Evolutionary conservation across 805 yeast genomes (phyloP), one percentile per base, ranked within the genome.

Genomic region (Saturnispora silvae): DNA sequence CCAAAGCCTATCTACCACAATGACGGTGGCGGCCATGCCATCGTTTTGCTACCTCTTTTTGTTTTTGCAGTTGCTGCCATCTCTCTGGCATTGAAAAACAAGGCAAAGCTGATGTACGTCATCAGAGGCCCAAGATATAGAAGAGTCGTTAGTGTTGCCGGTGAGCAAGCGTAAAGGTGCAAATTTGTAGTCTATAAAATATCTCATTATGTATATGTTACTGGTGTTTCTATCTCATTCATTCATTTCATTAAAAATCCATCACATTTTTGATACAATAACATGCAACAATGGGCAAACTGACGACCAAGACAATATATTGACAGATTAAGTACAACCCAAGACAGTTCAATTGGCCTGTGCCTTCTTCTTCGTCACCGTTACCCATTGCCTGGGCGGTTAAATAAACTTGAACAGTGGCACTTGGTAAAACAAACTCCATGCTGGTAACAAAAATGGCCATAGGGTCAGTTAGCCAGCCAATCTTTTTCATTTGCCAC

Each of bases 341-440:
- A 40, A 73, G 58, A 47, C 79, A 73, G 47, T 72, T 75, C 68
- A 73, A 64, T 38, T 72, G 77, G 4, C 52, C 44, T 30, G 49
- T 44, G 17, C 63, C 66, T 4, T 61, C 62, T 13, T 67, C 56
- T n/a, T 56, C 60, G 1, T 77, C 75, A 41, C 64, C 70, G 1
- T 77, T 75, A 41, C 64, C 70, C 38, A 73, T 67, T 54, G 67
- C 67, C 47, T 71, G 67, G 2, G 77, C 78, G 4, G 78, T 73
- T 40, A 73, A 59, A 47, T 73, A 73, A n/a, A 72, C 69, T 49
- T 73, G 68, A 8, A 73, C 68, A 0, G 78, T 73, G 10, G 78
- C 78, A 48, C 69, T 68, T 3, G 79, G 79, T 20, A 72, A 56
- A 0, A 70, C 68, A 46, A 61, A 73, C 43, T 70, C 70, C 43